Percentiles rank a stretch among this genome's conserved stretches.
These are phyloP conservation scores for Lumnitzera littorea DNA, from an alignment of 345 rosid genomes.

Conservation along the genomic window DNA sequence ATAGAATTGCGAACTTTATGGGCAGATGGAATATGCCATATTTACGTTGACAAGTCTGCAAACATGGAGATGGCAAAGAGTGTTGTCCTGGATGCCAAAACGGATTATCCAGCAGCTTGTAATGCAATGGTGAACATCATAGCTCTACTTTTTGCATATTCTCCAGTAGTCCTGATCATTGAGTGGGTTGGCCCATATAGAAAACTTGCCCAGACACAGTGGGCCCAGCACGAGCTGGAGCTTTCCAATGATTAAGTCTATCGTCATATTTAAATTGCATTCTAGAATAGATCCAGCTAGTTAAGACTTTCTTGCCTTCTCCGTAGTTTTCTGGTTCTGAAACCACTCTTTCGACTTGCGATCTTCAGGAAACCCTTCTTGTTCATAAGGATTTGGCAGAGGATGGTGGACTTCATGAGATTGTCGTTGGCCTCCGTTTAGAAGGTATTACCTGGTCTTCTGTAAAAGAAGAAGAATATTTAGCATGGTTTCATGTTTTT, in stretches of 20 bases:
- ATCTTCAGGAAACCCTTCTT: constrained; percentile 84
- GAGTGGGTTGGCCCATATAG: too few species aligned
- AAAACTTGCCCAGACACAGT: too few species aligned
- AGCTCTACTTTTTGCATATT: background rate
- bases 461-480: too few species aligned
- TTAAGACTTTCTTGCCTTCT: too few species aligned
- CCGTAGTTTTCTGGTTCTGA: background rate
- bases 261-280: too few species aligned
- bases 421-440: constrained; percentile 43
- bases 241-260: too few species aligned
- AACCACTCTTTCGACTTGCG: background rate
- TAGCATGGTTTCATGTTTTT: too few species aligned
- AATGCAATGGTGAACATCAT: constrained; percentile 73
- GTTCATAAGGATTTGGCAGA: constrained; percentile 78
- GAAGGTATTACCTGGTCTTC: constrained; percentile 39
- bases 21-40: constrained; percentile 97
- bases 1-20: background rate
- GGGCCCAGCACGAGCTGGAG: too few species aligned
- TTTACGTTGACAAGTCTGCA: constrained; percentile 86
- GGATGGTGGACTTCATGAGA: constrained; percentile 44
- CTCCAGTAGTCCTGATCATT: too few species aligned
- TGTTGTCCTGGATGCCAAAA: constrained; percentile 79
- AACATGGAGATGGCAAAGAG: constrained; percentile 72
- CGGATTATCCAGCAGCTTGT: constrained; percentile 96
- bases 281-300: too few species aligned